phyloP scores from a whole-genome alignment of 441 rosid species.

The Mallotus repandus region DNA sequence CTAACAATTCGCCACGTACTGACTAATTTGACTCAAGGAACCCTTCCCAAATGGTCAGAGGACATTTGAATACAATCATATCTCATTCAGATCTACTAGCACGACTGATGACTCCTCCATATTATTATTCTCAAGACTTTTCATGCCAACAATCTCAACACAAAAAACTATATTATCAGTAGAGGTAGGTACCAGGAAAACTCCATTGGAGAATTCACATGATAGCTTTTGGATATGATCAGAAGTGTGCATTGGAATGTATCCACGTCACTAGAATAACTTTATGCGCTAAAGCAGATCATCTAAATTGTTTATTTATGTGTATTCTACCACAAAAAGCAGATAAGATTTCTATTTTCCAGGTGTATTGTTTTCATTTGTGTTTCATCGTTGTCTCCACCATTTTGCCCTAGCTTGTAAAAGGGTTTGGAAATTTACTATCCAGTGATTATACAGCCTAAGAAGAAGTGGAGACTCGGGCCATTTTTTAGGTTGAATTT shows the following conservation, averaged over 20 bases:
- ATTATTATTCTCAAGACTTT: neutral
- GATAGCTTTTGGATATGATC: slow-evolving; percentile 8
- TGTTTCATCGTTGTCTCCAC: neutral
- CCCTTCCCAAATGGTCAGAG: slow-evolving; percentile 4
- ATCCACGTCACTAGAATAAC: slow-evolving; percentile 20
- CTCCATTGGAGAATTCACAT: slow-evolving; percentile 11
- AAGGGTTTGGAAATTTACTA: neutral
- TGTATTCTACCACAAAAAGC: neutral
- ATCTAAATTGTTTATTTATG: neutral
- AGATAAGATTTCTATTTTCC: neutral
- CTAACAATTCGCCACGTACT: slow-evolving; percentile 24
- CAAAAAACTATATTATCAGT: neutral
- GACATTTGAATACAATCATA: neutral
- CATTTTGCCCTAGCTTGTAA: neutral
- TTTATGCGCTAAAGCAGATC: slow-evolving; percentile 15
- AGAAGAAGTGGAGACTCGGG: too few relatives aligned
- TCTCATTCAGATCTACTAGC: neutral
- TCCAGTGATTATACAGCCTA: too few relatives aligned
- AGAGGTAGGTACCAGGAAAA: neutral
- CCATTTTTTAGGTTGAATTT: too few relatives aligned
- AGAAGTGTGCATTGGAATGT: neutral
- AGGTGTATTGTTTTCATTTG: neutral
- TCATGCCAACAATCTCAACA: too few relatives aligned
- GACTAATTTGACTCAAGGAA: slow-evolving; percentile 7
- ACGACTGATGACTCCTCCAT: too few relatives aligned